Base-by-base conservation (phyloP, 164 flowering plant species). In the Pachysandra terminalis region DNA sequence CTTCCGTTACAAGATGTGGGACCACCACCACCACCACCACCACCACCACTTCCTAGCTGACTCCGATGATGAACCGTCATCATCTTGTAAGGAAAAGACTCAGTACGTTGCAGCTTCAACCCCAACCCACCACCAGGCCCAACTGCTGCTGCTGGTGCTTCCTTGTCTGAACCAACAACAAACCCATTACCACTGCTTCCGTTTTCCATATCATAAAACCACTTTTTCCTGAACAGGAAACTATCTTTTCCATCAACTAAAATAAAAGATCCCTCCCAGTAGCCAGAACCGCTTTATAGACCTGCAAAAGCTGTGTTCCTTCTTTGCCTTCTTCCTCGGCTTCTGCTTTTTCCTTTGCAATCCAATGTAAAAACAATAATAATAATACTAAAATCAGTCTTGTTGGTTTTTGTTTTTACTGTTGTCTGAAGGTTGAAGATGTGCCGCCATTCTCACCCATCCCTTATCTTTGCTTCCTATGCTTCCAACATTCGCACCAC, bases 391-490 rank as follows among this genome's bases (percentile, higher is more conserved):
- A n/a, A n/a, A n/a, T n/a, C n/a, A n/a, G n/a, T n/a, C n/a, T n/a
- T n/a, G n/a, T n/a, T n/a, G n/a, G n/a, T n/a, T 45, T 15, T 45
- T 45, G 51, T 45, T 45, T 45, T n/a, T n/a, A n/a, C n/a, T 32
- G 37, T 32, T 32, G 3, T 32, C 5, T 32, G 3, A 7, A 7
- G 3, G 24, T 0, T 65, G 65, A 45, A 40, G 45, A n/a, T 52
- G 64, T 60, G 82, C 87, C 81, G 85, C 86, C 87, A 82, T 78
- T 72, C 63, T 69, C 64, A 67, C 71, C 72, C 74, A 69, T 55
- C 63, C 63, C 21, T 64, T 67, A 59, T 32, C 45, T 74, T 78
- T 90, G 92, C 82, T 86, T 82, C 90, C 88, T 73, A 74, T 25
- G 13, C 59, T 21, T 24, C 24, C 23, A 24, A 21, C 22, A 56